Conservation (phyloP, 192 early-diverging fungal genomes). For the Backusella luteola region DNA sequence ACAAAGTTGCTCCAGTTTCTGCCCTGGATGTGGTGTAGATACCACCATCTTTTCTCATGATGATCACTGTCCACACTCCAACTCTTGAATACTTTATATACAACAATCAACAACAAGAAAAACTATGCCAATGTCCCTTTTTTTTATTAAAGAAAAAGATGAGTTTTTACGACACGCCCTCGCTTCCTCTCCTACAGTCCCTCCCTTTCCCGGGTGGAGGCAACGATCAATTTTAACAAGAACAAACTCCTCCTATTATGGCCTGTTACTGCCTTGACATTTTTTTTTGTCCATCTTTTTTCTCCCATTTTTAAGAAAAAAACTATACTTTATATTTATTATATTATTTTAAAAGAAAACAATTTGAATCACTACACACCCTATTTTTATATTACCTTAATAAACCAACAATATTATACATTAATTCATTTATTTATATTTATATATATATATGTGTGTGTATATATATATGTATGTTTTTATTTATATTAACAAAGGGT, state of each 20-base stretch:
- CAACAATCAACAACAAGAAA: not conserved
- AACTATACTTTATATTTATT: not conserved
- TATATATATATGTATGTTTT: not conserved
- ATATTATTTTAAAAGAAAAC: not conserved
- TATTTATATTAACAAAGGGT: not conserved
- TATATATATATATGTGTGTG: not conserved
- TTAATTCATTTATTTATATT: not conserved
- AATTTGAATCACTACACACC: not conserved
- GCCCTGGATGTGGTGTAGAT: conserved; percentile 13
- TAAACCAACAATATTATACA: not conserved
- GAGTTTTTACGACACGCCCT: not conserved
- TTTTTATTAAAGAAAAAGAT: not conserved
- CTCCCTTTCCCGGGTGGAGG: no score
- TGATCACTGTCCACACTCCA: conserved; percentile 8
- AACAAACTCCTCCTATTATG: no score
- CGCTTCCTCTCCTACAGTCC: no score
- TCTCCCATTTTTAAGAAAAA: no score
- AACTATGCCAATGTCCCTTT: not conserved
- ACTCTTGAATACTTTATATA: not conserved
- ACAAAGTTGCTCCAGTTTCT: not conserved
- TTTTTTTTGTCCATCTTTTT: no score
- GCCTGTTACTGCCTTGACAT: no score
- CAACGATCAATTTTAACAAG: no score
- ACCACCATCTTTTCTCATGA: conserved; percentile 16
- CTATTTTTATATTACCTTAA: not conserved